phyloP scores from a whole-genome alignment of 192 early-diverging fungal species.

The Backusella macrospora region DNA sequence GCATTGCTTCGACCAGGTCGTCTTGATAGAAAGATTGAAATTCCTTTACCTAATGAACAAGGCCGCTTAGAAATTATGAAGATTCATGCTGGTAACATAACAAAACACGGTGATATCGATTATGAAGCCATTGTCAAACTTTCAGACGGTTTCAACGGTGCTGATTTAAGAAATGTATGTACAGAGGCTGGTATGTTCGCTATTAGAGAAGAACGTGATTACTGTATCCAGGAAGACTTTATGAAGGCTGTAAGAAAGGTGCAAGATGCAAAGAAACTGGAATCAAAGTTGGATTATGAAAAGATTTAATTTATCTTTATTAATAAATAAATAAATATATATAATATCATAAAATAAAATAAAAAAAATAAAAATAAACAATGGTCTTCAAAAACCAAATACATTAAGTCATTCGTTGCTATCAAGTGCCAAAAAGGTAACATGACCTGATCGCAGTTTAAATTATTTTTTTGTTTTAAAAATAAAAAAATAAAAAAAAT shows the following conservation, averaged over 20 bases:
- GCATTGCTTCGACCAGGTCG: slow-evolving; percentile 95
- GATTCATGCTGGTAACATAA: slow-evolving; percentile 92
- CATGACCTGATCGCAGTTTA: too few species aligned
- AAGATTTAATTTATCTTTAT: slow-evolving; percentile 64
- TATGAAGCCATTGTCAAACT: slow-evolving; percentile 98
- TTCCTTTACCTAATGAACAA: slow-evolving; percentile 98
- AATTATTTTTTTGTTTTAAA: too few species aligned
- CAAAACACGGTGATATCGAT: slow-evolving; percentile 96
- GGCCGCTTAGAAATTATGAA: slow-evolving; percentile 96
- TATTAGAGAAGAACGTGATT: slow-evolving; percentile 98
- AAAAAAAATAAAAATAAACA: too few species aligned
- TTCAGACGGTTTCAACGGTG: slow-evolving; percentile 98
- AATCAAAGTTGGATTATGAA: slow-evolving; percentile 88
- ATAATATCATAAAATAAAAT: background rate
- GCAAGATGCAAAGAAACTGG: slow-evolving; percentile 93
- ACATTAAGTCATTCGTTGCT: background rate
- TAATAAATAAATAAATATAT: background rate
- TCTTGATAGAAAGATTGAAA: slow-evolving; percentile 97
- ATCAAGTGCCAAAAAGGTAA: slow-evolving; percentile 39
- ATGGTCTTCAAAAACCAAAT: background rate
- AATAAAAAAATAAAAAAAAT: background rate
- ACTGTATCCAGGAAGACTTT: slow-evolving; percentile 96
- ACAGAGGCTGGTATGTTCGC: slow-evolving; percentile 99
- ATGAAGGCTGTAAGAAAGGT: slow-evolving; percentile 99
- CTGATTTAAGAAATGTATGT: slow-evolving; percentile 98